These are phyloP conservation scores for Malus orientalis DNA, from an alignment of 306 rosid species.

Conservation along the genomic window DNA sequence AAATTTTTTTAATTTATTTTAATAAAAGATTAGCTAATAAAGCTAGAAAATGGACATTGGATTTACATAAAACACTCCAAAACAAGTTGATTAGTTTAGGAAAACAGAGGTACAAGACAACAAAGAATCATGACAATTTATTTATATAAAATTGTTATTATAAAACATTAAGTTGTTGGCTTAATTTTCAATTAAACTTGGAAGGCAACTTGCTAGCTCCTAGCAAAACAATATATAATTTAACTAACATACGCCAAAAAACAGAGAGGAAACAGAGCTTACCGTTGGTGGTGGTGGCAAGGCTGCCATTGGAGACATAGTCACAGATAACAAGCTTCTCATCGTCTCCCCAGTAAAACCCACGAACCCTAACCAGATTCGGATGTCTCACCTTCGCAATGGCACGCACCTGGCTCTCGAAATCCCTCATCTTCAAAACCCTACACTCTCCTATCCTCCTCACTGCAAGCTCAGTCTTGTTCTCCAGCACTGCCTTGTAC, in stretches of 20 bases:
- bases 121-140: neutral
- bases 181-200: neutral
- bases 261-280: slow-evolving; percentile 22
- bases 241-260: neutral
- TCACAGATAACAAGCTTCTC: slow-evolving; percentile 82
- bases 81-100: neutral
- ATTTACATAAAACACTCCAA: neutral
- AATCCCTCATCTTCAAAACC: slow-evolving; percentile 58
- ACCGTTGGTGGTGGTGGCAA: slow-evolving; percentile 47
- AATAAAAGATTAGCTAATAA: neutral
- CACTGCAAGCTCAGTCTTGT: slow-evolving; percentile 69
- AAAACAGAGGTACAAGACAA: neutral
- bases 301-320: slow-evolving; percentile 63
- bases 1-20: neutral
- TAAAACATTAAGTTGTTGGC: neutral
- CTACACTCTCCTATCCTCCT: slow-evolving; percentile 70
- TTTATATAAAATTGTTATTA: neutral
- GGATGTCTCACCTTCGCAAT: slow-evolving; percentile 66
- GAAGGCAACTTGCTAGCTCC: neutral
- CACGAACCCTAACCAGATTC: slow-evolving; percentile 69
- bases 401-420: slow-evolving; percentile 55
- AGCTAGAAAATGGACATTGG: neutral
- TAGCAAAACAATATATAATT: neutral
- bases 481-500: slow-evolving; percentile 79
- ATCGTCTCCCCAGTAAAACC: slow-evolving; percentile 68